Percentiles rank a stretch among this genome's conserved stretches.
phyloP scores from a whole-genome alignment of 495 filamentous ascomycete species.

The Aspergillus sclerotioniger region DNA sequence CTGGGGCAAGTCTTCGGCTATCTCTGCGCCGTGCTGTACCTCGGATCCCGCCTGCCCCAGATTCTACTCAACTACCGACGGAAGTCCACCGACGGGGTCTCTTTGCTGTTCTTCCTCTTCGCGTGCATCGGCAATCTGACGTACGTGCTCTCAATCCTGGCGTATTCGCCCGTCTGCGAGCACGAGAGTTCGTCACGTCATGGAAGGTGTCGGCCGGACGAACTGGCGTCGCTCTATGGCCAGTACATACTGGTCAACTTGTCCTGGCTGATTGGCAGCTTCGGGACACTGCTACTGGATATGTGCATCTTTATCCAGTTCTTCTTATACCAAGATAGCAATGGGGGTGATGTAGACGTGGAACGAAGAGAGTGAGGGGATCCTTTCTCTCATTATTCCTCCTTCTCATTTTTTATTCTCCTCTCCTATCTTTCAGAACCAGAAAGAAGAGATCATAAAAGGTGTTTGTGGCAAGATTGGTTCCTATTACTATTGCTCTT shows the following conservation, averaged over 20 bases:
- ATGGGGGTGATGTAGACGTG: neutral
- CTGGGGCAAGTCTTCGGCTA: conserved; percentile 86
- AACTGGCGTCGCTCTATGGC: conserved; percentile 60
- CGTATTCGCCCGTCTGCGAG: conserved; percentile 66
- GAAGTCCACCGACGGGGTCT: conserved; percentile 87
- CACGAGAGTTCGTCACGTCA: conserved; percentile 10
- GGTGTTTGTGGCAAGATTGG: no score
- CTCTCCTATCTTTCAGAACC: neutral
- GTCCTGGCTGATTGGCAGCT: conserved; percentile 84
- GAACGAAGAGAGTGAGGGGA: neutral
- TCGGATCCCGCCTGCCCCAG: conserved; percentile 84
- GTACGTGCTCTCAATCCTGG: conserved; percentile 88
- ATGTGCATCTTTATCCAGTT: conserved; percentile 87
- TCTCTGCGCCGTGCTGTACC: conserved; percentile 81
- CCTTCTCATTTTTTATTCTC: neutral
- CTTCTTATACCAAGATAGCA: conserved; percentile 64
- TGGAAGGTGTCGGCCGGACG: conserved; percentile 50
- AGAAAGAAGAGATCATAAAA: no score
- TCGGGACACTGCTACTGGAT: conserved; percentile 83
- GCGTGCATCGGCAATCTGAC: conserved; percentile 92
- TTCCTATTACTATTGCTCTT: no score
- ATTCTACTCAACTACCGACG: conserved; percentile 84
- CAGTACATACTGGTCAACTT: conserved; percentile 83
- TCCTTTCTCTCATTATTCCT: neutral
- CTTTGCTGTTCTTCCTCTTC: conserved; percentile 92